Evolutionary conservation across 1,139 yeast genomes (phyloP), one percentile per base, ranked within the genome.

Genomic region (Hyphopichia wangnamkhiaoensis): DNA sequence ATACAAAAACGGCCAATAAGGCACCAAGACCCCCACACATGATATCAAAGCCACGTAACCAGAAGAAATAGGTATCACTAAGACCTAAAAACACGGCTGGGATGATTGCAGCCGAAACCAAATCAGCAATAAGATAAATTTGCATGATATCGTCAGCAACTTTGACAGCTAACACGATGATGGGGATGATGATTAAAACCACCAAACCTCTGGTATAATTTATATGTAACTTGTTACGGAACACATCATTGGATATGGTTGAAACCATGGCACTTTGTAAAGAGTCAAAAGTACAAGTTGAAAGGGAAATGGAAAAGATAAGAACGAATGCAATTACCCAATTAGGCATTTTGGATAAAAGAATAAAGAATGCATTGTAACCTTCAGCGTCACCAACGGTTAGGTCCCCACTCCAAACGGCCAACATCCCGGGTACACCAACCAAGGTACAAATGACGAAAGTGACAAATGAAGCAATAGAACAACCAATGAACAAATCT

Each of bases 261-360:
- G 97, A 87, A 0, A 89, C 89, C 74, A 88, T 74, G 10, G 95
- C 96, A 37, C 95, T 84, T 59, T 89, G 96, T 52, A 89, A 68
- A 2, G 95, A 84, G 60, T 90, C 98, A 61, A 89, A 81, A 0
- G 96, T 85, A 58, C 96, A 90, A 0, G 96, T 88, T 18, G 96
- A 86, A 43, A 91, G 68, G 26, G 81, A 68, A 31, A 85, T 76
- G 31, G 80, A 71, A 56, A 90, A 88, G 16, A 90, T 86, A 41
- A 91, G 65, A 8, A 88, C 84, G 57, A 90, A 82, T 1, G 93
- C 96, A 49, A 84, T 76, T 23, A 89, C 79, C 96, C 97, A 90
- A 25, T 79, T 73, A n/a, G 95, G 94, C 82, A 90, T 79, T 44
- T 81, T 71, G 7, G 79, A 68, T 45, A 90, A 66, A 42, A 91